Evolutionary conservation across 2,329 filamentous ascomycete genomes (phyloP), one percentile per base, ranked within the genome.

Genomic region (Sporothrix pallida): DNA sequence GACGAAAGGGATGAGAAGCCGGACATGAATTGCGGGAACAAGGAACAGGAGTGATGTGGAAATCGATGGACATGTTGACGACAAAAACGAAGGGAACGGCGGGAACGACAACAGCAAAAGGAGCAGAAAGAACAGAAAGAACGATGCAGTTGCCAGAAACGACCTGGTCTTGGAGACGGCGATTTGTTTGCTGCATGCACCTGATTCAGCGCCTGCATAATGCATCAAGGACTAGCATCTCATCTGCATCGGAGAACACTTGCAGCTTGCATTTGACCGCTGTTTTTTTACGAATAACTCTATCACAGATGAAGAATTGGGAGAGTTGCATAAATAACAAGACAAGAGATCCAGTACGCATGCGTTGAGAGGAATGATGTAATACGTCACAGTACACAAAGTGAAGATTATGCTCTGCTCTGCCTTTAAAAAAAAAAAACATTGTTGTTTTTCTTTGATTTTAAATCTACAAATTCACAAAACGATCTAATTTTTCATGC

Each of bases 1-100:
- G 63, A 52, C 20, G 46, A 50, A 37, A 52, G 63, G 63, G 44
- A 52, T 52, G 63, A 37, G 63, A 52, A n/a, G 63, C 46, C 63
- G 44, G 46, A n/a, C 44, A 37, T 68, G 46, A 52, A 31, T 52
- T 50, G 23, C 63, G 63, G 63, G 7, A 31, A 68, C 20, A 26
- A 52, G 31, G 31, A 37, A 3, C 31, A 37, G 7, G 26, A 15
- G 23, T 5, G 56, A 60, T 37, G 15, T 20, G 31, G 31, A 20
- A 17, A 26, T 58, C 31, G 31, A 37, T 37, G 31, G 31, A 7
- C 31, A 37, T 37, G 31, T 37, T 37, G 31, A 7, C 52, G 52
- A 56, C 9, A n/a, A 56, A 17, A 50, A 17, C 13, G 5, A 50
- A 13, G 48, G 6, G 13, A 17, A 50, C 48, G 48, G 4, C 17